phyloP scores from a whole-genome alignment of 148 eudicot genomes.

The Spergularia bocconei region DNA sequence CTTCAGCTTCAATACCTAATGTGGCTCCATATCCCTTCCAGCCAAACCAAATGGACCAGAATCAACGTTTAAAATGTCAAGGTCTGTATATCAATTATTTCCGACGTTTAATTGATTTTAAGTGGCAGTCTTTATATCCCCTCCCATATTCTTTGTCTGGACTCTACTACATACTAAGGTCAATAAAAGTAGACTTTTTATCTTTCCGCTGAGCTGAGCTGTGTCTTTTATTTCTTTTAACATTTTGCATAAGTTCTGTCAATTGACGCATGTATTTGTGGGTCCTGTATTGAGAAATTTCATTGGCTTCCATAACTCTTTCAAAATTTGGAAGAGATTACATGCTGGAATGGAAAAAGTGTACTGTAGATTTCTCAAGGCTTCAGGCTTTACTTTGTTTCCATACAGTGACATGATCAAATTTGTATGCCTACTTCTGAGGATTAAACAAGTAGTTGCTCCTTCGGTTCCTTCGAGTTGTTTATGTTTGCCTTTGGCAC shows the following conservation, averaged over 20 bases:
- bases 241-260: too few relatives aligned
- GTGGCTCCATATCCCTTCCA: constrained; percentile 49
- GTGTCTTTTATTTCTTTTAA: not conserved
- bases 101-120: not conserved
- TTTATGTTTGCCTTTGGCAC: too few relatives aligned
- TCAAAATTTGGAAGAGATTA: not conserved
- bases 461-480: too few relatives aligned
- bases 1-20: constrained; percentile 43
- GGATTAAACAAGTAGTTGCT: not conserved
- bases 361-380: not conserved
- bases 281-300: not conserved
- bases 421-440: not conserved
- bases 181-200: not conserved
- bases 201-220: constrained; percentile 1
- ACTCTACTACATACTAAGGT: not conserved
- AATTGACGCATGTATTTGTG: not conserved
- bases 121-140: not conserved
- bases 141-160: not conserved
- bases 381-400: not conserved
- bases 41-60: constrained; percentile 47
- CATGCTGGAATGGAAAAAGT: not conserved
- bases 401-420: not conserved
- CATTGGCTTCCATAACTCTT: not conserved
- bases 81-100: constrained; percentile 16
- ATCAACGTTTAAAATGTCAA: constrained; percentile 35